A percentile compares a stretch with the other conserved stretches of the same genome.
phyloP scores from a whole-genome alignment of 2,329 filamentous ascomycete genomes.

The Claviceps digitariae region DNA sequence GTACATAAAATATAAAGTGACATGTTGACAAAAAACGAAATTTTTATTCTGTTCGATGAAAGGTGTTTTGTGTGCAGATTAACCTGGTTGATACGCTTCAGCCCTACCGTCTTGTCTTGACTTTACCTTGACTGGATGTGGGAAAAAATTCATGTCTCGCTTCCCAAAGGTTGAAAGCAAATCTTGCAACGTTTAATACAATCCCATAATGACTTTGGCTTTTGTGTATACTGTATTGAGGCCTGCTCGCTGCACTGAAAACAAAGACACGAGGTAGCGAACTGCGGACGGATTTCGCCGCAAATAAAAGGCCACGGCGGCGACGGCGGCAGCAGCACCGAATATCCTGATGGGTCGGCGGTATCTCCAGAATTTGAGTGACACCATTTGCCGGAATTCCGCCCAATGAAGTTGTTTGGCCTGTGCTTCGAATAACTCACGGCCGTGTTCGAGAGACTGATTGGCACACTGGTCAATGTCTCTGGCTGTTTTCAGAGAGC shows the following conservation, averaged over 20 bases:
- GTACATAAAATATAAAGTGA: background rate
- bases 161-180: background rate
- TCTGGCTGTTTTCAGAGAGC: slow-evolving; percentile 74
- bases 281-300: slow-evolving; percentile 30
- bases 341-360: slow-evolving; percentile 48
- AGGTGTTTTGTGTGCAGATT: background rate
- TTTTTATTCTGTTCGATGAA: background rate
- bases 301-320: slow-evolving; percentile 54
- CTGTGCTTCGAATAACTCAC: slow-evolving; percentile 56
- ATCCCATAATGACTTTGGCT: background rate
- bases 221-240: background rate
- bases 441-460: slow-evolving; percentile 53
- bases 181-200: background rate
- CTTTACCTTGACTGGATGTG: too few relatives aligned
- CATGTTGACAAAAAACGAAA: background rate
- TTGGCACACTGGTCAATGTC: slow-evolving; percentile 31
- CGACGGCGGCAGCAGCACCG: slow-evolving; percentile 53
- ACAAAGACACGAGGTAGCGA: slow-evolving; percentile 13
- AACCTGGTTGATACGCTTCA: background rate
- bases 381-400: slow-evolving; percentile 30
- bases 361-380: slow-evolving; percentile 43
- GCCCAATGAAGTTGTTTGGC: slow-evolving; percentile 55
- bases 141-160: background rate
- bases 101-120: background rate
- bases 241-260: slow-evolving; percentile 9